These are phyloP conservation scores for Calonectria ilicicola DNA, from an alignment of 2,329 filamentous ascomycete species.

Conservation along the genomic window DNA sequence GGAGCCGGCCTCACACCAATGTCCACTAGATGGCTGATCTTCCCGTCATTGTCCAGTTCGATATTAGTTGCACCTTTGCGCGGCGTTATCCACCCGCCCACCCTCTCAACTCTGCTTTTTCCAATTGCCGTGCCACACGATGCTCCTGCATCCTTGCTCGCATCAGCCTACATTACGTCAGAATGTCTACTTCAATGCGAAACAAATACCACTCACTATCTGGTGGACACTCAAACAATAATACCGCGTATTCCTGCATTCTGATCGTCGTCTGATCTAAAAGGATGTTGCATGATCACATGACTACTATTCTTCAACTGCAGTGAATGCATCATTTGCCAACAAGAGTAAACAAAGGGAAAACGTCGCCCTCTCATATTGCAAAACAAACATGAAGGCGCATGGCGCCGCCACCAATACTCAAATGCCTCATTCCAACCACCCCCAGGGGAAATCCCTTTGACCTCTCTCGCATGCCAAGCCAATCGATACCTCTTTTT, in stretches of 20 bases:
- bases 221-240: background rate
- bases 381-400: too few relatives aligned
- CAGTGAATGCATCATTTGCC: too few relatives aligned
- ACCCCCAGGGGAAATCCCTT: background rate
- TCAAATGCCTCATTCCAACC: background rate
- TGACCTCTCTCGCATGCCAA: constrained; percentile 32
- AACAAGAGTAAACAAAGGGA: too few relatives aligned
- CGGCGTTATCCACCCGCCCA: background rate
- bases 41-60: background rate
- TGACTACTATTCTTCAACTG: too few relatives aligned
- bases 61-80: background rate
- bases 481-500: constrained; percentile 32
- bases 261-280: background rate
- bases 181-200: background rate
- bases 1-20: background rate
- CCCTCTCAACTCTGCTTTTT: background rate
- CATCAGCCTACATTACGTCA: background rate
- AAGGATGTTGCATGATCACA: too few relatives aligned
- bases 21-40: background rate
- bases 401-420: too few relatives aligned
- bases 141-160: background rate
- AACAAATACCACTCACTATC: background rate
- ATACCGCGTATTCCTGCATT: background rate
- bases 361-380: too few relatives aligned
- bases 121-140: background rate